Conservation (phyloP, 257 asterid genomes). For the Paraleonurus japonicus region DNA sequence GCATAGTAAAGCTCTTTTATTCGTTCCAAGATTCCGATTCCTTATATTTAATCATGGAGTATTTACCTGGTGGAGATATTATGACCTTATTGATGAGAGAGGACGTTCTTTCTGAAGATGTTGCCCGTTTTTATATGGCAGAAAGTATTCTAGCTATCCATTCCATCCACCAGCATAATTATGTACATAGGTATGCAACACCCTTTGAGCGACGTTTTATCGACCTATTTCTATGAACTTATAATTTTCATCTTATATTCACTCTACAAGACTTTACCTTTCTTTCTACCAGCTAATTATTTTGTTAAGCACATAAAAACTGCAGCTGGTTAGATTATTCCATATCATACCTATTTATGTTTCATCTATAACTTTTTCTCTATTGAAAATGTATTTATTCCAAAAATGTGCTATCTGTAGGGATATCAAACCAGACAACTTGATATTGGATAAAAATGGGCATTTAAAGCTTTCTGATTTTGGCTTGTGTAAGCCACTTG, state of each 20-base stretch:
- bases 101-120: constrained; percentile 82
- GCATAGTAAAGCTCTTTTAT: constrained; percentile 89
- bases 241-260: neutral
- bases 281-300: neutral
- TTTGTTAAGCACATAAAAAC: neutral
- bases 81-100: constrained; percentile 97
- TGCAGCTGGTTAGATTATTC: neutral
- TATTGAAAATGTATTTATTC: neutral
- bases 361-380: neutral
- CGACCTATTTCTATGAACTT: neutral
- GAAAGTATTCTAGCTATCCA: constrained; percentile 89
- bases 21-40: constrained; percentile 95
- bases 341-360: neutral
- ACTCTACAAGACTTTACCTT: neutral
- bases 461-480: constrained; percentile 96
- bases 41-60: constrained; percentile 94
- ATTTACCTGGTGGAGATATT: constrained; percentile 97
- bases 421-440: constrained; percentile 97
- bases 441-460: constrained; percentile 88
- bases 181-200: constrained; percentile 52
- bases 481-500: constrained; percentile 60
- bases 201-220: neutral
- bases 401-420: constrained; percentile 39
- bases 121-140: constrained; percentile 90
- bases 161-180: constrained; percentile 90